Base-by-base conservation (phyloP, 1,284 basidiomycete genomes). In the Sutorius eximius region DNA sequence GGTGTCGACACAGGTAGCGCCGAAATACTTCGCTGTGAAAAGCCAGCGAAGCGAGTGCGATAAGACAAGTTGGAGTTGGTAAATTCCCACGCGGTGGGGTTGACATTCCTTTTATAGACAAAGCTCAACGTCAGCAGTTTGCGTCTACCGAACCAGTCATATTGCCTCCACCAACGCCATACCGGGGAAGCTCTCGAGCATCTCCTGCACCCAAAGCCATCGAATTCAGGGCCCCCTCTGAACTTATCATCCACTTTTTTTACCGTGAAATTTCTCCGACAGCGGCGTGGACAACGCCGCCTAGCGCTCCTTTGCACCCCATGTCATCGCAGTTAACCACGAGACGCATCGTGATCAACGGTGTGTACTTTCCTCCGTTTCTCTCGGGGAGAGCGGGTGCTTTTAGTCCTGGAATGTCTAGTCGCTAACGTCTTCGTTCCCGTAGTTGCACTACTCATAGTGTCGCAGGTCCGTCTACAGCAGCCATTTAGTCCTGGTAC, bases 381-480 rank as follows among this genome's bases (percentile, higher is more conserved):
- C 8, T 16, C 32, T 22, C 18, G 11, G 37, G 24, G n/a, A 44
- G 50, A 18, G 24, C 46, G 20, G 13, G 44, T 3, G 45, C 27
- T 51, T 44, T 54, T 20, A 27, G 2, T 40, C 30, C 24, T n/a
- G 32, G 44, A 22, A 24, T 16, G 4, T 20, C n/a, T 46, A 22
- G 22, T 61, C 1, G 36, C 51, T 70, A 18, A 70, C 30, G 0
- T 36, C 11, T 50, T 33, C 20, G 13, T 41, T 27, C 6, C 54
- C 24, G n/a, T 55, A 86, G 85, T 85, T 52, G 81, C 82, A 15
- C 69, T 87, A 47, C 80, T 86, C 53, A 75, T 82, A 40, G 82
- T 81, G n/a, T 79, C 82, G 15, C 83, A 85, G 73, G 84, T 83
- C 71, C 58, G 79, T 81, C 32, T 15, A 38, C 24, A 5, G 3